phyloP scores from a whole-genome alignment of 108 stramenopile species.

The Skeletonema potamos region DNA sequence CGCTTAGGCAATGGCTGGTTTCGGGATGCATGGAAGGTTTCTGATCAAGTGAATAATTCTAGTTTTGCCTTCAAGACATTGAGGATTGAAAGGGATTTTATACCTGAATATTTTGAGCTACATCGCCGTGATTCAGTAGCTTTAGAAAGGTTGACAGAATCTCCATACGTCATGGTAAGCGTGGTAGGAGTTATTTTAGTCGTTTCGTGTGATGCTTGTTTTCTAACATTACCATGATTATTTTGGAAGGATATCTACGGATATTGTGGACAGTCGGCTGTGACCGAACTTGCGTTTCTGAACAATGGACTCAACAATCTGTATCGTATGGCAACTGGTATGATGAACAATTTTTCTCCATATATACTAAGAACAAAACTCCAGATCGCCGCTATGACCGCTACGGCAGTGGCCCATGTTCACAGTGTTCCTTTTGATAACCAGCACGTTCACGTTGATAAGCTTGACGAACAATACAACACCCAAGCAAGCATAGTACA shows the following conservation, averaged over 20 bases:
- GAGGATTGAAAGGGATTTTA: constrained; percentile 54
- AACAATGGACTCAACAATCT: constrained; percentile 40
- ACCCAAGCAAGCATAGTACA: constrained; percentile 51
- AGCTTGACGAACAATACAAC: constrained; percentile 7
- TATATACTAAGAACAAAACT: constrained; percentile 41
- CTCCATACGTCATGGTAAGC: constrained; percentile 51
- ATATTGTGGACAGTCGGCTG: constrained; percentile 67
- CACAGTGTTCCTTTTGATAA: constrained; percentile 37
- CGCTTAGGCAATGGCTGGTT: neutral
- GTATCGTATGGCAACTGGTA: constrained; percentile 40
- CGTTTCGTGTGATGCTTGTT: neutral
- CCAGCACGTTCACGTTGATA: neutral
- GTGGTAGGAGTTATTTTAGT: neutral
- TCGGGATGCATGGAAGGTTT: constrained; percentile 1
- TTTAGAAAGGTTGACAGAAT: constrained; percentile 61
- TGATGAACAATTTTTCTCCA: constrained; percentile 14
- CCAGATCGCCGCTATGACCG: constrained; percentile 48
- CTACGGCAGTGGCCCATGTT: constrained; percentile 55
- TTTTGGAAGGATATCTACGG: constrained; percentile 57
- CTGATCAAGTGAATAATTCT: neutral
- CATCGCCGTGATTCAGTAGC: constrained; percentile 75
- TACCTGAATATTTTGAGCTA: constrained; percentile 60
- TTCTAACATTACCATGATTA: neutral
- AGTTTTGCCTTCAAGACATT: neutral
- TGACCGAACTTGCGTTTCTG: constrained; percentile 66